A percentile compares a stretch with the other conserved stretches of the same genome.
These are phyloP conservation scores for Hymenoscyphus linearis DNA, from an alignment of 2,329 filamentous ascomycete species.

Conservation along the genomic window DNA sequence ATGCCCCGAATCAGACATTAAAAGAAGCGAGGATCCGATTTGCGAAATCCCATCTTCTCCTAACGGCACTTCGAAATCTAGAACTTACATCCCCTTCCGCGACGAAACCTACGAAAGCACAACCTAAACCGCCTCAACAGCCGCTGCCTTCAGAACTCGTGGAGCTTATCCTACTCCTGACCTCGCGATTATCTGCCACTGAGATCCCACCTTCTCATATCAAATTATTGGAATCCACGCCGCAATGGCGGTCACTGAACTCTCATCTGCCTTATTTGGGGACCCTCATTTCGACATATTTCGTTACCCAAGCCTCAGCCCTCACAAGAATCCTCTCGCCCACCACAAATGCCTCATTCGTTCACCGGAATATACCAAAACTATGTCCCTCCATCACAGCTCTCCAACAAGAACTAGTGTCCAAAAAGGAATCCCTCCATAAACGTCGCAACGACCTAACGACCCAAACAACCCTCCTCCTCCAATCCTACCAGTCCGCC, in stretches of 20 bases:
- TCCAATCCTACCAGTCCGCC: conserved; percentile 23
- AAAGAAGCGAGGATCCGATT: conserved; percentile 42
- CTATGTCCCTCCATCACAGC: conserved; percentile 39
- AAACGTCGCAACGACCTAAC: conserved; percentile 35
- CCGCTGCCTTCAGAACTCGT: conserved; percentile 41
- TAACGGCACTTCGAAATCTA: conserved; percentile 44
- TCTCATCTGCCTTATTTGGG: conserved; percentile 44
- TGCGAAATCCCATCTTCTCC: conserved; percentile 47
- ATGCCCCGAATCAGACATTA: conserved; percentile 38
- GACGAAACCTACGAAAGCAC: conserved; percentile 18
- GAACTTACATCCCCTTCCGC: conserved; percentile 31
- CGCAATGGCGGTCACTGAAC: conserved; percentile 45
- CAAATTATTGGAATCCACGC: conserved; percentile 43
- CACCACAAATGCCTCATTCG: conserved; percentile 43
- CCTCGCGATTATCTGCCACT: conserved; percentile 36
- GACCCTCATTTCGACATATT: conserved; percentile 42
- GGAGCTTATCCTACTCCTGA: conserved; percentile 51
- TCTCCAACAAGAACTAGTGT: conserved; percentile 36
- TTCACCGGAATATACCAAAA: conserved; percentile 52
- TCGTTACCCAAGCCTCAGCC: conserved; percentile 45
- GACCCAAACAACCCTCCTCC: conserved; percentile 25
- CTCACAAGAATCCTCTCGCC: conserved; percentile 45
- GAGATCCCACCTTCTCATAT: conserved; percentile 35
- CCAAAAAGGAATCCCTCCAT: conserved; percentile 36
- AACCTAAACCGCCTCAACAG: conserved; percentile 8